Base-by-base conservation (phyloP, 1,139 yeast species). In the Pichia terricola region DNA sequence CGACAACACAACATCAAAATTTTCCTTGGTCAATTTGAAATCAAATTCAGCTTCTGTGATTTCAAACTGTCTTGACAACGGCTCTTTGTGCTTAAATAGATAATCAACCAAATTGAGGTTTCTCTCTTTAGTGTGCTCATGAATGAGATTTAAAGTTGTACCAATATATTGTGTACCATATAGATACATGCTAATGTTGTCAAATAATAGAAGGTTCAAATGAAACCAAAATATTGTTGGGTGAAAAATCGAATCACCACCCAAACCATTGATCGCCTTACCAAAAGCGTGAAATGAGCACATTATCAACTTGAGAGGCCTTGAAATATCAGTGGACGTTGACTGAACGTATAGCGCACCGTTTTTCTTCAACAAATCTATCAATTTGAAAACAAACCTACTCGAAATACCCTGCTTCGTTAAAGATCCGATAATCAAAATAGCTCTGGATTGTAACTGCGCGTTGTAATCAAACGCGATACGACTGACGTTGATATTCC, bases 191-290 rank as follows among this genome's bases (percentile, higher is more conserved):
- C 63, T 72, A 52, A 61, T 69, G 49, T 61, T 70, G 54, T 51
- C 60, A 3, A 70, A 60, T 41, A 66, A 65, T 8, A 70, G 49
- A 25, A 73, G 51, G 2, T 67, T 57, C 34, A 72, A 46, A 1
- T 77, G 67, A n/a, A 83, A 67, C 95, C 95, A 87, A 47, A 84
- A 75, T 51, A 85, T 59, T 32, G 72, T 68, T 3, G 78, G 71
- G 40, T 79, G 72, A 50, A 81, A 69, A 1, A 66, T 62, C 0
- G 89, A 77, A 5, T 68, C 65, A 4, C 69, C 66, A 5, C 78
- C 69, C 37, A 86, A 61, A 0, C 94, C 94, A 47, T 74, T 74
- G 11, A 79, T 70, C 47, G 85, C 68, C 46, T 81, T 73, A 11
- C 85, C 73, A 45, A 77, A 69, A 4, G 87, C 69, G 50, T 75